Evolutionary conservation across 2,329 filamentous ascomycete genomes (phyloP).

Genomic region (Sclerotinia minor): DNA sequence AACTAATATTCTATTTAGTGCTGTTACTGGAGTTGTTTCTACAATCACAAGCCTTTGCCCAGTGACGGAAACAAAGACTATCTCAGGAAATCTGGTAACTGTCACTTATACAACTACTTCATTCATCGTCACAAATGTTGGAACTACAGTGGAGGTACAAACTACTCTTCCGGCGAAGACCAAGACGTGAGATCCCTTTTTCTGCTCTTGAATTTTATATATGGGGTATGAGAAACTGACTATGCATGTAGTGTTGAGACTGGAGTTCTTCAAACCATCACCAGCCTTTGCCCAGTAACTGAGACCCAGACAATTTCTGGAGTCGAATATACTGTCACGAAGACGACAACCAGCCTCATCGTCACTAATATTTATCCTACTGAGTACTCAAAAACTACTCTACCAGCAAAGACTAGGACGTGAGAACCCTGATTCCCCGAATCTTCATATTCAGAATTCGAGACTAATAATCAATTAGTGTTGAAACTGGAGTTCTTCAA

Average conservation of each 20-base stretch:
- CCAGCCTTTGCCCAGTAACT: slow-evolving; percentile 49
- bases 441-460: background rate
- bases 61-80: slow-evolving; percentile 50
- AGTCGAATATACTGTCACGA: slow-evolving; percentile 42
- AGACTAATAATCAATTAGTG: background rate
- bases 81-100: slow-evolving; percentile 44
- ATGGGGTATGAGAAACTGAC: background rate
- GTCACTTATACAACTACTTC: slow-evolving; percentile 34
- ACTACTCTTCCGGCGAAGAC: slow-evolving; percentile 21
- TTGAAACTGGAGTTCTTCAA: slow-evolving; percentile 33
- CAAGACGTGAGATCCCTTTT: slow-evolving; percentile 26
- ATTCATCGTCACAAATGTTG: slow-evolving; percentile 31
- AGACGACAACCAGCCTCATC: slow-evolving; percentile 32
- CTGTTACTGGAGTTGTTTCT: slow-evolving; percentile 32
- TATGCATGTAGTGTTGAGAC: background rate
- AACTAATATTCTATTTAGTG: slow-evolving; percentile 9
- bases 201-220: background rate
- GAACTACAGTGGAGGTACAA: slow-evolving; percentile 24
- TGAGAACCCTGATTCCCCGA: background rate
- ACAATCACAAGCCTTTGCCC: slow-evolving; percentile 47
- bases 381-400: slow-evolving; percentile 6
- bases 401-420: slow-evolving; percentile 27
- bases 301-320: slow-evolving; percentile 50
- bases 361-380: slow-evolving; percentile 32
- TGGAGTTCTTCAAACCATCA: slow-evolving; percentile 40